Evolutionary conservation across 2,329 filamentous ascomycete genomes (phyloP).

Genomic region (Scytalidium sp.): DNA sequence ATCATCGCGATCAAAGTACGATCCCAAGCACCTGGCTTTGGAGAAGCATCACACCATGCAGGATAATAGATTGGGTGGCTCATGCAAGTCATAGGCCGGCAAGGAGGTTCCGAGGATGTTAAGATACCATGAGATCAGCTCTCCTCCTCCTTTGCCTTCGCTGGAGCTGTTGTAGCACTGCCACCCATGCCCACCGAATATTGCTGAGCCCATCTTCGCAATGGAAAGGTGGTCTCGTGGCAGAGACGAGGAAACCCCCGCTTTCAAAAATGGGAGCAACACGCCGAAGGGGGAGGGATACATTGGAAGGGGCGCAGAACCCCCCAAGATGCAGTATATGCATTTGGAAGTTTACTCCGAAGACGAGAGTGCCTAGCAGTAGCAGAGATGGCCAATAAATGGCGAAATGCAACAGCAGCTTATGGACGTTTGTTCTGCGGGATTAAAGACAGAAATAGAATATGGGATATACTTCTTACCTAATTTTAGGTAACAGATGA

Average conservation of each 20-base stretch:
- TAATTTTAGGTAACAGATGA: neutral
- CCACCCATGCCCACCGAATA: neutral
- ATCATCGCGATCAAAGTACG: neutral
- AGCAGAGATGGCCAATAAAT: neutral
- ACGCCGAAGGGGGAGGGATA: neutral
- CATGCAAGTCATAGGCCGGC: neutral
- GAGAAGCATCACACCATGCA: neutral
- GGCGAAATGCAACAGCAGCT: neutral
- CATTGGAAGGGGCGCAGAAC: too few relatives aligned
- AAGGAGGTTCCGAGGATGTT: neutral
- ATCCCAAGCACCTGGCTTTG: neutral
- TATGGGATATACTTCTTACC: neutral
- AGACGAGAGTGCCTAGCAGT: too few relatives aligned
- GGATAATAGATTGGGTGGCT: neutral
- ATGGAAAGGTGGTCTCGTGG: neutral
- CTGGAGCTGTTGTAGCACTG: neutral
- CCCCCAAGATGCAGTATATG: too few relatives aligned
- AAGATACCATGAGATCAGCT: neutral
- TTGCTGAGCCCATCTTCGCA: neutral
- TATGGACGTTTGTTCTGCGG: neutral
- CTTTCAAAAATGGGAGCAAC: neutral
- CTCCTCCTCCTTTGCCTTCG: neutral
- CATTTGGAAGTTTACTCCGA: neutral
- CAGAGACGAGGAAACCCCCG: neutral
- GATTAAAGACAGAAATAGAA: neutral